A percentile compares a stretch with the other conserved stretches of the same genome.
Conservation (phyloP, 2,329 filamentous ascomycete genomes). For the Teratosphaeria viscida region DNA sequence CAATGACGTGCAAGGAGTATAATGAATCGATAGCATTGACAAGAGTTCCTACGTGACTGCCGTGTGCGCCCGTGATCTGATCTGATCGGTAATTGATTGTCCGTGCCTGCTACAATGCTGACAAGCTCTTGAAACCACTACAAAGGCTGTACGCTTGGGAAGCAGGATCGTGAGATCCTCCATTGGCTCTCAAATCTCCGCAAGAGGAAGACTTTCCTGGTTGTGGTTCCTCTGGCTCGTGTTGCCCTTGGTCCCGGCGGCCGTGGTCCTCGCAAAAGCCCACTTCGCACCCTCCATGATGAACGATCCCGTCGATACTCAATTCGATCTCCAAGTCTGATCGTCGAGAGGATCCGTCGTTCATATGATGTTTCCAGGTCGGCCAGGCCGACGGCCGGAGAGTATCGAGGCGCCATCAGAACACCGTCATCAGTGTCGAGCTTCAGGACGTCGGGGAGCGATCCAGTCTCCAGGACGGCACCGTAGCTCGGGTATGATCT, state of each 20-base stretch:
- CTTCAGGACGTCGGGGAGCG: not conserved
- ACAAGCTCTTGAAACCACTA: not conserved
- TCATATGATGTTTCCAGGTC: not conserved
- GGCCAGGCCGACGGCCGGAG: not conserved
- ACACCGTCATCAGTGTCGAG: not conserved
- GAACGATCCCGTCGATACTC: not conserved
- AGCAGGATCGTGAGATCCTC: not conserved
- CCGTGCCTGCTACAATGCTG: not conserved
- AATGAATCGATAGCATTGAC: not conserved
- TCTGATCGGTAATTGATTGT: not conserved
- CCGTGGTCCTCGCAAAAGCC: not conserved
- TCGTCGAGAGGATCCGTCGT: not conserved
- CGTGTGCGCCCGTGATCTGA: not conserved
- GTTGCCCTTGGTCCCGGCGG: not conserved
- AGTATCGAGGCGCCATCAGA: not conserved
- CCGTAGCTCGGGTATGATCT: not conserved
- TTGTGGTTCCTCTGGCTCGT: not conserved
- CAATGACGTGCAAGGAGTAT: not conserved
- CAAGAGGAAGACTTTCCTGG: not conserved
- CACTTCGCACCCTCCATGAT: not conserved
- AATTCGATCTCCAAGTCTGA: not conserved
- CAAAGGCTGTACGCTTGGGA: not conserved
- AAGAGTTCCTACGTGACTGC: not conserved
- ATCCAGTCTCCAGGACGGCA: not conserved
- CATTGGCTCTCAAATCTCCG: not conserved